A percentile compares a stretch with the other conserved stretches of the same genome.
Conservation (phyloP, 495 filamentous ascomycete genomes). For the Penicillium simplicissimum region DNA sequence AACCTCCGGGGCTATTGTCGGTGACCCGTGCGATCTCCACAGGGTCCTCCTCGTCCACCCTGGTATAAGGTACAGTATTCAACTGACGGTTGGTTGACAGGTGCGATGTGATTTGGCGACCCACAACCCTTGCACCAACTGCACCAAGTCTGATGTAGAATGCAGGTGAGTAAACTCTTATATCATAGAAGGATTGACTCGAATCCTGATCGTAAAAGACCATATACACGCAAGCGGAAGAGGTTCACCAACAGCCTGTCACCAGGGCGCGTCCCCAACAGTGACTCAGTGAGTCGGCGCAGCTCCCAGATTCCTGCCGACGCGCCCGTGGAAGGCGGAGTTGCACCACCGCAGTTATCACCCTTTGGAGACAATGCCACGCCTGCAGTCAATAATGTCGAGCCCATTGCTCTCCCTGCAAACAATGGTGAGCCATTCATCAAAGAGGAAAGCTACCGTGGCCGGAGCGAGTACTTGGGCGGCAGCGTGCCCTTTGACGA, state of each 20-base stretch:
- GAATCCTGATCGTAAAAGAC: constrained; percentile 12
- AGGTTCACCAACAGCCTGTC: constrained; percentile 34
- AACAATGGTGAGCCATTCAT: constrained; percentile 25
- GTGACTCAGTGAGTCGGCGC: constrained; percentile 25
- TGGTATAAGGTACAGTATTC: too few species aligned
- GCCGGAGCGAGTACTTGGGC: constrained; percentile 32
- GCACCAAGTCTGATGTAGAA: constrained; percentile 30
- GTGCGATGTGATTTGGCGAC: constrained; percentile 32
- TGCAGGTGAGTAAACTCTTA: constrained; percentile 23
- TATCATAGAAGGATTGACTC: background rate
- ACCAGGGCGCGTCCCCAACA: constrained; percentile 17
- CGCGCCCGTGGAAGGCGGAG: constrained; percentile 11
- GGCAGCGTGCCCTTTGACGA: constrained; percentile 35
- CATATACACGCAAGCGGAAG: constrained; percentile 34
- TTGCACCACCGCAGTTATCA: constrained; percentile 6
- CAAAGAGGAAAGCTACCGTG: constrained; percentile 35
- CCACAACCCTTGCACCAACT: constrained; percentile 35
- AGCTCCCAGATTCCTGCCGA: constrained; percentile 25
- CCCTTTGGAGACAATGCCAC: constrained; percentile 8
- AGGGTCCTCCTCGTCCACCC: background rate
- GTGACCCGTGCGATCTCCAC: background rate
- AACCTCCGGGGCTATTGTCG: background rate
- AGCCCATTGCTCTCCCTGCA: background rate
- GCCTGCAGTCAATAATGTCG: background rate
- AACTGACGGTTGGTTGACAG: constrained; percentile 14